Base-by-base conservation (phyloP, 768 basidiomycete species). In the Cystobasidium onofrii region DNA sequence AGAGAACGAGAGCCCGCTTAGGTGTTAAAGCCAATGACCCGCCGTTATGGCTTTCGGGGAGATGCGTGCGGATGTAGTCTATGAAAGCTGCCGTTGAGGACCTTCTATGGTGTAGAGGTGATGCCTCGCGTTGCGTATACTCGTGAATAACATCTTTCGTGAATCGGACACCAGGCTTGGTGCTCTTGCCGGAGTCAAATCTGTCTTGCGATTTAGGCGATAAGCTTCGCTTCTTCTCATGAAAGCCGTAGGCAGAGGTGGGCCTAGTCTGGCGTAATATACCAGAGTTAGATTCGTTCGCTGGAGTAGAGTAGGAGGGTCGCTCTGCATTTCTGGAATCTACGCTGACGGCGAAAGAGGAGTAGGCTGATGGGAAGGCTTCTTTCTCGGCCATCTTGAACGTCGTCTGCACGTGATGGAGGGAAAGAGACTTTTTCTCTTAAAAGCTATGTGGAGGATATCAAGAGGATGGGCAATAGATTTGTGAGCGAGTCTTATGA, bases 41-140 rank as follows among this genome's bases (percentile, higher is more conserved):
- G 43, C 39, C 46, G 18, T 46, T 52, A 34, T 29, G 2, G 29
- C 34, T 41, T n/a, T 71, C 69, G 9, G 69, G 27, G 20, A 71
- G 23, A 60, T 71, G 69, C 2, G 29, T 27, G n/a, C 43, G 29
- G 36, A 71, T 29, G 27, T 71, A 71, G 10, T 71, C 69, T 23
- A 71, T 27, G 41, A 71, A 71, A n/a, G 69, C 69, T 7, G 69
- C 69, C 15, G 69, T 71, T 9, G 69, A 71, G 17, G 69, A 71
- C n/a, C 69, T 52, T n/a, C 69, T 10, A 60, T 71, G 69, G 27
- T 55, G 27, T 13, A 60, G 27, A 2, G 57, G 12, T 29, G 6
- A 12, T 9, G 57, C 12, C 23, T 34, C 57, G 12, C 46, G 46
- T n/a, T 50, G 46, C 4, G 46, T 50, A 60, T 60, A 60, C 13